Evolutionary conservation across 2,329 filamentous ascomycete species (phyloP), one percentile per base, ranked within the genome.

Genomic region (Exophiala sideris): DNA sequence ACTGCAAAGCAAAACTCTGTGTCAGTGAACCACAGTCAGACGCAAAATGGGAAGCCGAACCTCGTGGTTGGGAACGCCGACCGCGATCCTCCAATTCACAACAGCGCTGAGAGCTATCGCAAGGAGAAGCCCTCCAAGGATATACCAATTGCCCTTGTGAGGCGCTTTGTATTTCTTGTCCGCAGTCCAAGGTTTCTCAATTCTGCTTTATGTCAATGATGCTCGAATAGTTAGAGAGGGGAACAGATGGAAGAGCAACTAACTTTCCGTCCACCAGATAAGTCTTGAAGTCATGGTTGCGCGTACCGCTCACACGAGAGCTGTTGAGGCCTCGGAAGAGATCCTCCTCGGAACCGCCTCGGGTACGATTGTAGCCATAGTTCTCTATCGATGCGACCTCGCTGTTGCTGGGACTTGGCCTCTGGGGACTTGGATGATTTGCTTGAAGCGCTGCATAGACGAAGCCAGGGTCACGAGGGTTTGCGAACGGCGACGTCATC

Each of bases 1-100:
- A 78, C 67, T 78, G 72, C 86, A 90, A 49, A 51, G 39, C 20
- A 11, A 51, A 51, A 50, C 46, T 44, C 40, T 35, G 40, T 46
- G 52, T 55, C 34, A 55, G 46, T 46, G 47, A 55, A 51, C 32
- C 51, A 55, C 39, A 41, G 39, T 45, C 39, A 55, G 47, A 50
- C 48, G 52, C 39, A 41, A 47, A 41, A 50, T 46, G 48, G 52
- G 52, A 46, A 46, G 47, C 52, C 52, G 47, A 55, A 55, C 52
- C 52, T 55, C 52, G 47, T 55, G 52, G 41, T 55, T 46, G 38
- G 52, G 52, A 55, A 55, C 52, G 52, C 52, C 52, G 52, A 55
- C 52, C 48, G 52, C 52, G 47, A 55, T 50, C 47, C 52, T 55
- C 52, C 52, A 55, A 47, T 55, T 55, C 47, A 55, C 52, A 47